A percentile compares a stretch with the other conserved stretches of the same genome.
phyloP scores from a whole-genome alignment of 306 rosid genomes.

The Prunus armeniaca region DNA sequence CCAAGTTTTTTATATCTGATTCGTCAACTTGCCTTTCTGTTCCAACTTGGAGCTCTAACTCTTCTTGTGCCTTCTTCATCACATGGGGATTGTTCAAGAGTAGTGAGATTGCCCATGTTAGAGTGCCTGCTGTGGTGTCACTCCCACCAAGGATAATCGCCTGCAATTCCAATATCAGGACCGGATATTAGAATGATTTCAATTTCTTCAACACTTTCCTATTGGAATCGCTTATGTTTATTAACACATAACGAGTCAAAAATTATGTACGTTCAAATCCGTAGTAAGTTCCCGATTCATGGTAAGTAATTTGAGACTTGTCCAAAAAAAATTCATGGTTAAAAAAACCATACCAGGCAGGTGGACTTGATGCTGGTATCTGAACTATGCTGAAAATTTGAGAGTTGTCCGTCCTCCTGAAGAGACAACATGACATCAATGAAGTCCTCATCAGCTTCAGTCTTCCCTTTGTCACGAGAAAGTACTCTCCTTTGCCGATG shows the following conservation, averaged over 20 bases:
- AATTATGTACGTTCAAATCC: too few species aligned
- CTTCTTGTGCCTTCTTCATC: constrained; percentile 47
- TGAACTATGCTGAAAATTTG: constrained; percentile 35
- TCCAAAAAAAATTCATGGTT: too few species aligned
- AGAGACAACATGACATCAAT: constrained; percentile 61
- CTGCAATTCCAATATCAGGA: constrained; percentile 9
- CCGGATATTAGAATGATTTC: not conserved
- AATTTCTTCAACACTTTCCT: too few species aligned
- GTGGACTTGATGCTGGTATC: constrained; percentile 55
- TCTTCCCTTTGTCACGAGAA: not conserved
- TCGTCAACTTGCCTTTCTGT: constrained; percentile 42
- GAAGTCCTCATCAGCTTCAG: constrained; percentile 42
- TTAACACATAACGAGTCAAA: too few species aligned
- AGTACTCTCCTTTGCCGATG: constrained; percentile 37
- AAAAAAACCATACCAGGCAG: constrained; percentile 41
- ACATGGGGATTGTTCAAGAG: constrained; percentile 40
- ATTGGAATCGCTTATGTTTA: too few species aligned
- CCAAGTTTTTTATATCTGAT: constrained; percentile 34
- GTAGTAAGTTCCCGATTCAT: too few species aligned
- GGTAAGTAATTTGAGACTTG: too few species aligned
- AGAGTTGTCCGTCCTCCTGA: constrained; percentile 31
- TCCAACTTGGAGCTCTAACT: constrained; percentile 48
- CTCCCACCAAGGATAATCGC: constrained; percentile 52
- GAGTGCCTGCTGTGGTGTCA: constrained; percentile 42
- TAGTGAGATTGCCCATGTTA: constrained; percentile 56